phyloP scores from a whole-genome alignment of 305 asterid genomes.

The Solanum hybrid region DNA sequence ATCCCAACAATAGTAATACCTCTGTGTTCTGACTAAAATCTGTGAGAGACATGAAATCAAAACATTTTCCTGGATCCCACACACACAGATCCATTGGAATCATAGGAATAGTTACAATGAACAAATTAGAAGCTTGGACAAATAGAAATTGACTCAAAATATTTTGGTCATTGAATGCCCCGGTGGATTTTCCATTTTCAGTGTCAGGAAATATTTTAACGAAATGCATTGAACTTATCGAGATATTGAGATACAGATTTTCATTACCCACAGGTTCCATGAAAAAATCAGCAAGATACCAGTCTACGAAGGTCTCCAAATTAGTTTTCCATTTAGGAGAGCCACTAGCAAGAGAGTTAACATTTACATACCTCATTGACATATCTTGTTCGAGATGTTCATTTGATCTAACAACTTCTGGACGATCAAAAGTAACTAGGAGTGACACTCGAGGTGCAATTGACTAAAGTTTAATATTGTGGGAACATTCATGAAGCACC shows the following conservation, averaged over 20 bases:
- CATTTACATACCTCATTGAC: no score
- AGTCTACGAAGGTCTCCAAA: no score
- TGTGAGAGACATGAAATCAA: background rate
- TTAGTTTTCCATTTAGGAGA: background rate
- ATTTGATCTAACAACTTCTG: no score
- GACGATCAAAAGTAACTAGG: no score
- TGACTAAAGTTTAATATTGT: no score
- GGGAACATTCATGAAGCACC: background rate
- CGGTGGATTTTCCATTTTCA: background rate
- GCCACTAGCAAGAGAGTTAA: no score
- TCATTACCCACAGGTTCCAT: background rate
- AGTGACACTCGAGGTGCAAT: no score
- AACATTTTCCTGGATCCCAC: background rate
- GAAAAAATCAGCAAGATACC: background rate
- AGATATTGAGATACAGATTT: background rate
- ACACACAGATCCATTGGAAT: background rate
- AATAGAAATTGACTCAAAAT: background rate
- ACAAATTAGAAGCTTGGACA: background rate
- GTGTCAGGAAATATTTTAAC: background rate
- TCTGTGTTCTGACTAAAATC: background rate
- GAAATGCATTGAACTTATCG: background rate
- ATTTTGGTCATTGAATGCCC: background rate
- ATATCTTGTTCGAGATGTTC: no score
- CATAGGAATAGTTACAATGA: background rate
- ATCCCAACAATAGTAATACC: background rate